Evolutionary conservation across 2,329 filamentous ascomycete genomes (phyloP).

Genomic region (Aspergillus sp.): DNA sequence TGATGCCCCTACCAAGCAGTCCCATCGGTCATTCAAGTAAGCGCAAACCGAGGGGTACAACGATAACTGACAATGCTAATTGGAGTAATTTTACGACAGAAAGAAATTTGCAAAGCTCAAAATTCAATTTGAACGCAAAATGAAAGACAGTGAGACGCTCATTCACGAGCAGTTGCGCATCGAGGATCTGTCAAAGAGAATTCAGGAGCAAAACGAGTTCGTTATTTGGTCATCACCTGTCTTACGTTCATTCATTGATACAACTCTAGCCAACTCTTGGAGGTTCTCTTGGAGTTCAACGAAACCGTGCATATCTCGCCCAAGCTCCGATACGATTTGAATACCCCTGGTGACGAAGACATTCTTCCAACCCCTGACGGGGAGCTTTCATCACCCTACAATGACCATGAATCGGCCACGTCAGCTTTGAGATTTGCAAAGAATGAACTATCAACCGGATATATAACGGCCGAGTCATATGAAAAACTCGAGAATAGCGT

Average conservation of each 20-base stretch:
- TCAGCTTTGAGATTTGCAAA: constrained; percentile 41
- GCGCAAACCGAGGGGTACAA: constrained; percentile 10
- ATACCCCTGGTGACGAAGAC: constrained; percentile 43
- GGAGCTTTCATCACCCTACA: constrained; percentile 31
- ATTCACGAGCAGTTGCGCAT: constrained; percentile 82
- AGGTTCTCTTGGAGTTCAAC: constrained; percentile 88
- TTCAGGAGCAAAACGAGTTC: constrained; percentile 92
- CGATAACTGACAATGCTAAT: constrained; percentile 9
- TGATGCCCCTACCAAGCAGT: constrained; percentile 48
- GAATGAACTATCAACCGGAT: constrained; percentile 35
- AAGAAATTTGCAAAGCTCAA: constrained; percentile 94
- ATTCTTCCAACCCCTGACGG: constrained; percentile 49
- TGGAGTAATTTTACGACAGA: constrained; percentile 22
- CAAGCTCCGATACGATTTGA: constrained; percentile 72
- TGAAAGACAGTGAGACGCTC: constrained; percentile 62
- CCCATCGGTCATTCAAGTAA: constrained; percentile 68
- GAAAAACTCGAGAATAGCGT: constrained; percentile 40
- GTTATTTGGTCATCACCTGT: constrained; percentile 30
- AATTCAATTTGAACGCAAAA: constrained; percentile 75
- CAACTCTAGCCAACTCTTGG: constrained; percentile 73
- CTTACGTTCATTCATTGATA: constrained; percentile 9
- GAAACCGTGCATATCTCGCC: constrained; percentile 74
- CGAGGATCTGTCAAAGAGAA: constrained; percentile 73
- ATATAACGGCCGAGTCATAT: constrained; percentile 36
- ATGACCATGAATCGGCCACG: constrained; percentile 33